Percentiles rank a stretch among this genome's conserved stretches.
phyloP scores from a whole-genome alignment of 179 eudicot species.

The Gypsophila paniculata region DNA sequence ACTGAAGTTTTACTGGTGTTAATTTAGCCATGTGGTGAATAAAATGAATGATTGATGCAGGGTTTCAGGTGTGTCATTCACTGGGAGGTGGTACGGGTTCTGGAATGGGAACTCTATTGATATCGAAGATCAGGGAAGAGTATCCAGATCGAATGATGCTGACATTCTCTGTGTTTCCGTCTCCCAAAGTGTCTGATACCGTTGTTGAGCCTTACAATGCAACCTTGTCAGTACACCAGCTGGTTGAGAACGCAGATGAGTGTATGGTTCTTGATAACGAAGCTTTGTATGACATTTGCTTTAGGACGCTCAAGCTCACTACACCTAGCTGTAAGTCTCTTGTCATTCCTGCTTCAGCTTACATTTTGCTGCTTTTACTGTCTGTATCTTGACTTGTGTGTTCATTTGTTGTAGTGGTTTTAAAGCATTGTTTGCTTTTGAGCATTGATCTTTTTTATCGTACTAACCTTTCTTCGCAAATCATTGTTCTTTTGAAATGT shows the following conservation, averaged over 20 bases:
- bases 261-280: conserved; percentile 70
- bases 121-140: conserved; percentile 58
- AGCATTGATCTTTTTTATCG: not conserved
- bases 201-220: conserved; percentile 68
- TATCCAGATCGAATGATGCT: conserved; percentile 66
- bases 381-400: not conserved
- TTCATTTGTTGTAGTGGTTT: not conserved
- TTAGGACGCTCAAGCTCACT: conserved; percentile 55
- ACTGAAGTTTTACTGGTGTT: not conserved
- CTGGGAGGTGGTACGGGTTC: conserved; percentile 62
- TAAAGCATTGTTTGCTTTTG: not conserved
- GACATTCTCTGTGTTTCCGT: conserved; percentile 60
- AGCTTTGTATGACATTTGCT: too few relatives aligned
- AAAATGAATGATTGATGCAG: conserved; percentile 21
- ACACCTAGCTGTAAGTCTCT: conserved; percentile 55
- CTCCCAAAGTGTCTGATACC: conserved; percentile 57
- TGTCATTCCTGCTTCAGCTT: not conserved
- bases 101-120: conserved; percentile 59
- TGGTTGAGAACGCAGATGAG: conserved; percentile 62
- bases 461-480: not conserved
- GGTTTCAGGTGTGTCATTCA: conserved; percentile 58
- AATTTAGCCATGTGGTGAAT: conserved; percentile 7
- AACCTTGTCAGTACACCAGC: conserved; percentile 57
- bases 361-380: not conserved
- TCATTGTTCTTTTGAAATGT: too few relatives aligned